Percentiles rank a stretch among this genome's conserved stretches.
phyloP scores from a whole-genome alignment of 2,329 filamentous ascomycete species.

The Fusarium papillatum region DNA sequence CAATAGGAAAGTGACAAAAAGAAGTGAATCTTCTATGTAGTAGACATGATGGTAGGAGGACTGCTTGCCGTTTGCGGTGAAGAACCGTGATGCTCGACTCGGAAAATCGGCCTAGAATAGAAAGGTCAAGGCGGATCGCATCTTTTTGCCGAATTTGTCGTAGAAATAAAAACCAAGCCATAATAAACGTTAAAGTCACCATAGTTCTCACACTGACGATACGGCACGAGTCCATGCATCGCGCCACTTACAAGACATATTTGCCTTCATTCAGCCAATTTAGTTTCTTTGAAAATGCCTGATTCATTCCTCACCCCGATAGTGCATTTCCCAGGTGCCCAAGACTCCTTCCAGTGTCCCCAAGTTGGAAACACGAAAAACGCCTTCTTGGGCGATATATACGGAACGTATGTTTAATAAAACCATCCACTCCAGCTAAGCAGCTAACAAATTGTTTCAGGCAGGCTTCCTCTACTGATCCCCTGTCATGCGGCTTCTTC shows the following conservation, averaged over 20 bases:
- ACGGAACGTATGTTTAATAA: not conserved
- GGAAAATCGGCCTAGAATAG: not conserved
- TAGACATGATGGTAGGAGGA: not conserved
- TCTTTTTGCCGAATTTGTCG: not conserved
- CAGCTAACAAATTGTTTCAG: not conserved
- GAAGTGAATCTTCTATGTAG: not conserved
- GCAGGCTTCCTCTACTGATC: not conserved
- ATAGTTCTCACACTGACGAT: too few species aligned
- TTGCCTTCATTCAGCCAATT: not conserved
- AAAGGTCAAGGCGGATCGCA: not conserved
- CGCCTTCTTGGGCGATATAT: not conserved
- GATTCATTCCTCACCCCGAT: not conserved
- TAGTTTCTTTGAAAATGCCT: not conserved
- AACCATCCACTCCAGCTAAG: too few species aligned
- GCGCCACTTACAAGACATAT: not conserved
- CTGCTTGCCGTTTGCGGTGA: not conserved
- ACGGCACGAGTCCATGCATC: too few species aligned
- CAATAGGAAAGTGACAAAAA: not conserved
- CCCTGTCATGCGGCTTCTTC: not conserved
- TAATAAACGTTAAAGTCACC: not conserved
- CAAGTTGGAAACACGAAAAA: not conserved
- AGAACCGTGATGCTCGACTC: not conserved
- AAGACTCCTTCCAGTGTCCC: not conserved
- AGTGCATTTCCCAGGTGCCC: not conserved
- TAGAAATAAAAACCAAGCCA: too few species aligned